These are phyloP conservation scores for Tirmania nivea DNA, from an alignment of 495 filamentous ascomycete species.

Conservation along the genomic window DNA sequence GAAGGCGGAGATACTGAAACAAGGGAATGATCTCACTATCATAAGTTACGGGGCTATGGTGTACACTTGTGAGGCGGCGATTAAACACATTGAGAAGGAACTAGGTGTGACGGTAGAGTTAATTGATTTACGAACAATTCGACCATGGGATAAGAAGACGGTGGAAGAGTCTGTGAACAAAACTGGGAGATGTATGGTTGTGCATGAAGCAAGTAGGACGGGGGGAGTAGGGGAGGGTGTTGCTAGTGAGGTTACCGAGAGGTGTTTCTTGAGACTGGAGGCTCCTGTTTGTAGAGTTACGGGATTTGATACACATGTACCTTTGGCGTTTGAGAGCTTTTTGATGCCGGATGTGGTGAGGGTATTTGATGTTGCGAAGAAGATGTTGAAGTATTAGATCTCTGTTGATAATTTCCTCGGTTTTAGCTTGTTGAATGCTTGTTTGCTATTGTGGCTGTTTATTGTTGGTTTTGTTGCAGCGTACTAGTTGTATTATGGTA, in stretches of 20 bases:
- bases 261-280: constrained; percentile 67
- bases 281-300: constrained; percentile 83
- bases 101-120: constrained; percentile 64
- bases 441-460: no score
- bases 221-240: constrained; percentile 87
- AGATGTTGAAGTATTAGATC: constrained; percentile 32
- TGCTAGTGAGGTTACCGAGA: constrained; percentile 74
- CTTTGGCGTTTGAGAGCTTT: constrained; percentile 64
- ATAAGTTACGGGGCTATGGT: constrained; percentile 83
- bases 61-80: constrained; percentile 65
- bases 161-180: constrained; percentile 69
- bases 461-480: no score
- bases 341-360: constrained; percentile 73
- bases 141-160: constrained; percentile 82
- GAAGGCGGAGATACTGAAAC: constrained; percentile 71
- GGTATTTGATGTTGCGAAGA: constrained; percentile 44
- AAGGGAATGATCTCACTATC: constrained; percentile 65
- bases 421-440: no score
- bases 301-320: constrained; percentile 76
- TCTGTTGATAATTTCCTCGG: no score
- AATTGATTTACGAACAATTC: constrained; percentile 78
- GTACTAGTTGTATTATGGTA: no score
- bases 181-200: constrained; percentile 75
- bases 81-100: constrained; percentile 59
- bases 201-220: constrained; percentile 92